Base-by-base conservation (phyloP, 2,329 filamentous ascomycete species). In the Monilinia vaccinii-corymbosi region DNA sequence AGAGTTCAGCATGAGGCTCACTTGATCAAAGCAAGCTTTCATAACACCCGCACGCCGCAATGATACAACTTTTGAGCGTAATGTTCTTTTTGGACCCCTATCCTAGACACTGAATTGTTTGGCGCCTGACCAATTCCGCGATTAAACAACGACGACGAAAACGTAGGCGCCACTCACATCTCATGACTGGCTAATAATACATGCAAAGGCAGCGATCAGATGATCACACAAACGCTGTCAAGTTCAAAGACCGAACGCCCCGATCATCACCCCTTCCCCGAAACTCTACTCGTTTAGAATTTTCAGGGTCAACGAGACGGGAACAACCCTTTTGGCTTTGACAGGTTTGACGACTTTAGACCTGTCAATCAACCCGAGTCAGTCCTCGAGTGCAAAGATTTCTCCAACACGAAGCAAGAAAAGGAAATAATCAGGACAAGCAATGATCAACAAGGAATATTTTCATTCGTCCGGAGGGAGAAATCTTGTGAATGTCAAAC, bases 391-490 rank as follows among this genome's bases (percentile, higher is more conserved):
- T 14, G 14, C 34, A 28, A 28, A 28, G 25, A 28, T 28, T 28
- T 28, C 3, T 28, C 6, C 25, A 3, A 3, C 25, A 45, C 21
- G 2, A 47, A 23, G 2, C 13, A 14, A 36, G 13, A 14, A 36
- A 36, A 14, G 14, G 9, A 9, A 3, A 44, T 44, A 45, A 31
- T 21, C 11, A 14, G 11, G 7, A 16, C 1, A 38, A 18, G 18
- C 52, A 45, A 58, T 44, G 36, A 36, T 14, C 28, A 3, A 23
- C 4, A 23, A 23, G n/a, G 36, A 58, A 53, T 58, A 58, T 58
- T 58, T 58, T 58, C 1, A 58, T 58, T 58, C 56, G 47, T 36
- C 13, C 56, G 56, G 56, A 36, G 5, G 56, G 56, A 36, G 5
- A 45, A 38, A 52, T 48, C 8, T 36, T 14, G 21, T 44, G 14